Evolutionary conservation across 805 yeast genomes (phyloP), one percentile per base, ranked within the genome.

Genomic region (Lipomyces lipofer): DNA sequence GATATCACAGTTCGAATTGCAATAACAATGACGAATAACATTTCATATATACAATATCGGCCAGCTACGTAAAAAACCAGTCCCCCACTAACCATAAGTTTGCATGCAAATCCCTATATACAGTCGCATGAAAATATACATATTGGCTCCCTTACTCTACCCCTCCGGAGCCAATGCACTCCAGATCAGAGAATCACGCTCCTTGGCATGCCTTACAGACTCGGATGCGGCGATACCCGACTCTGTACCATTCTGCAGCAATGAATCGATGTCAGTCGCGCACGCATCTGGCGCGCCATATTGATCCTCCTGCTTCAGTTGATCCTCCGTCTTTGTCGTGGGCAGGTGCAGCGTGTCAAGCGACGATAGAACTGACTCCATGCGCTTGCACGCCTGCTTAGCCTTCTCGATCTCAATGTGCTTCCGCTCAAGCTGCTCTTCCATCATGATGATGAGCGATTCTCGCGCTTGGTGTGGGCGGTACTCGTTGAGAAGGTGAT

Each of bases 391-490:
- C 2, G 77, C 76, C 13, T 59, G 64, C 33, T 77, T 76, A 12
- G 81, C 78, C 29, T 65, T 63, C 4, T 66, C 67, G 7, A 85
- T 84, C 56, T 84, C 85, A 4, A 69, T 66, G 47, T 75, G 75
- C 63, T 85, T 86, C 40, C 77, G 75, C 47, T 80, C 86, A 15
- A 92, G 80, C 65, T 86, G 90, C 49, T 81, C 84, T 63, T 79
- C 82, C 67, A 88, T 71, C 50, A 86, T 74, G 75, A 88, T 76
- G 40, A 90, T 88, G 60, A 94, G 75, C 47, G 91, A 84, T 65
- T 94, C 99, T 49, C 97, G 77, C 2, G 96, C 86, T 67, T 94
- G 99, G 70, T 94, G 98, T 2, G 97, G 94, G 57, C 99, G 76
- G 70, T 94, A 94, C 49, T 91, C 90, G 68, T 94, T 94, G 54